Evolutionary conservation across 176 grass and related monocot species (phyloP), one percentile per base, ranked within the genome.

Genomic region (Oryza brachyantha): DNA sequence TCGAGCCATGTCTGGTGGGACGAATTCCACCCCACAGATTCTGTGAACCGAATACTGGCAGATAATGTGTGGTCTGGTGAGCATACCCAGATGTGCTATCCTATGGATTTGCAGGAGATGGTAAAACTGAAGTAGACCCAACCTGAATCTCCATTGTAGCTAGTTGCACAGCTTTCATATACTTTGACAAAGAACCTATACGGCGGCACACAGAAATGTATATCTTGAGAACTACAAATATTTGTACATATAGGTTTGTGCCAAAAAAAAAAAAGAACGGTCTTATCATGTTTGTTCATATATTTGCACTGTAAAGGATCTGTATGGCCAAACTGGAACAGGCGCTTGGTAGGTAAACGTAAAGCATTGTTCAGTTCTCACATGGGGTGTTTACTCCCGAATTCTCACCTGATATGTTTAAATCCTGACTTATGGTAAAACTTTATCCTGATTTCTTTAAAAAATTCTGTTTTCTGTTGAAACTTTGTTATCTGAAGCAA

Each of bases 1-100:
- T 89, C 93, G 32, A 96, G 64, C 40, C 89, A 92, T 77, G 89
- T 96, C 4, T 96, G 89, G 93, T 92, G 89, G 89, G 92, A 95
- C 35, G 86, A 95, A 66, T 95, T 89, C 86, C 92, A 95, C 84
- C 92, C 92, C 7, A 95, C 92, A 4, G 92, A 95, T 8, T 77
- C 74, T n/a, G 92, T 91, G 39, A 95, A 92, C 70, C 73, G 13
- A 64, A 95, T 95, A 66, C 77, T 95, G 29, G 92, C 92, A 31
- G 89, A 94, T 32, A 82, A 94, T 68, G 81, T 92, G 39, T 95
- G 92, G 92, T 91, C 89, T 7, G 50, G 89, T 25, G 29, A 91
- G 82, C 93, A 95, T 65, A 69, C 81, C 34, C 71, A 67, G 74
- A 95, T 95, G 86, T 95, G 93, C 65, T 87, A 90, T 85, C 93